Percentiles rank a stretch among this genome's conserved stretches.
Evolutionary conservation across 768 basidiomycete species (phyloP).

Genomic region (Tylopilus intermedius): DNA sequence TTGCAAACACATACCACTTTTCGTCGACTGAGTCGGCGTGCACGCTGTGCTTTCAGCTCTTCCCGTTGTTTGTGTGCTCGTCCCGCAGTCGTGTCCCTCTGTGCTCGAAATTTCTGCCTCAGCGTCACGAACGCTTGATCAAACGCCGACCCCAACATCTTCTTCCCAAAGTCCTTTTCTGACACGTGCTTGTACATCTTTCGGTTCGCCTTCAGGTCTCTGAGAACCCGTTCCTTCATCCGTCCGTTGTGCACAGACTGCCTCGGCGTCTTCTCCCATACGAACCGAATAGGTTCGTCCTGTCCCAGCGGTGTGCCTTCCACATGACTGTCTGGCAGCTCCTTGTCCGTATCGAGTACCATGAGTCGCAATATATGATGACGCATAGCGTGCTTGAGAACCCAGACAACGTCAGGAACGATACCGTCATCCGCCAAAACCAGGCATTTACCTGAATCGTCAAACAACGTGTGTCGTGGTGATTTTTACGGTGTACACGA

Average conservation of each 20-base stretch:
- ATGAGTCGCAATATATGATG: slow-evolving; percentile 58
- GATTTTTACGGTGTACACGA: slow-evolving; percentile 45
- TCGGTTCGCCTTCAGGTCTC: slow-evolving; percentile 55
- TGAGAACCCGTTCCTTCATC: slow-evolving; percentile 63
- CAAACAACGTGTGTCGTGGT: slow-evolving; percentile 60
- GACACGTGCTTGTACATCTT: slow-evolving; percentile 58
- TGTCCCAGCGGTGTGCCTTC: slow-evolving; percentile 46
- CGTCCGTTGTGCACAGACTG: slow-evolving; percentile 69
- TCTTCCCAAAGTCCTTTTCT: slow-evolving; percentile 61
- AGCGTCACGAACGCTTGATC: slow-evolving; percentile 69
- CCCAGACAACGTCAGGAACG: slow-evolving; percentile 3
- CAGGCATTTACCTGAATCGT: slow-evolving; percentile 56
- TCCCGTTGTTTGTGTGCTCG: slow-evolving; percentile 47
- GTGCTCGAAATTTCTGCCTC: slow-evolving; percentile 60
- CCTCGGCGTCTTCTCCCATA: slow-evolving; percentile 74
- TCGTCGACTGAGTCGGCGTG: slow-evolving; percentile 55
- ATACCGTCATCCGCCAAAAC: background rate
- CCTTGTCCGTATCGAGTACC: slow-evolving; percentile 49
- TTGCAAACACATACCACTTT: slow-evolving; percentile 47
- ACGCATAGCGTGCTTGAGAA: slow-evolving; percentile 62
- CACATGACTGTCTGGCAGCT: slow-evolving; percentile 55
- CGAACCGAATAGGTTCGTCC: slow-evolving; percentile 63
- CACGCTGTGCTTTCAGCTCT: slow-evolving; percentile 55
- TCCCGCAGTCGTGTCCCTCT: slow-evolving; percentile 47
- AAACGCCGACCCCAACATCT: slow-evolving; percentile 55